Conservation (phyloP, 1,284 basidiomycete genomes). For the Stereum hirsutum region DNA sequence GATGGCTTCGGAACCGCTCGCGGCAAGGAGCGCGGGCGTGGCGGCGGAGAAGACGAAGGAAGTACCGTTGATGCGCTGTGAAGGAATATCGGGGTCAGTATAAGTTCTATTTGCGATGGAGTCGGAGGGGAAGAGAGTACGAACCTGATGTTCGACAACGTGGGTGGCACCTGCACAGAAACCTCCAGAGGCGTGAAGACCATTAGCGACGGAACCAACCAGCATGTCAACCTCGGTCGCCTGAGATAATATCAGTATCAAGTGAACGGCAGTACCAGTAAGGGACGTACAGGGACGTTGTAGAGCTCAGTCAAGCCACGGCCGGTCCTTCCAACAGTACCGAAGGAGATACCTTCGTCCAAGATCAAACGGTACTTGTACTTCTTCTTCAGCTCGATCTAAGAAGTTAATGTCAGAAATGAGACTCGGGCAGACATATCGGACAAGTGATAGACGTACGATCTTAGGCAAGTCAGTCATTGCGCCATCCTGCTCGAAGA, state of each 20-base stretch:
- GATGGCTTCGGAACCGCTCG: constrained; percentile 81
- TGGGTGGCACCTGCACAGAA: constrained; percentile 89
- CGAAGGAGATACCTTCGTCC: constrained; percentile 93
- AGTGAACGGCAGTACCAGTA: background rate
- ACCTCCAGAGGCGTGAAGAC: constrained; percentile 81
- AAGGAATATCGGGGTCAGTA: too few relatives aligned
- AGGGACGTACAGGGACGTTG: constrained; percentile 69
- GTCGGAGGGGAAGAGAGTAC: constrained; percentile 3
- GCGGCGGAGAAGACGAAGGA: constrained; percentile 96
- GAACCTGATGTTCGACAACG: constrained; percentile 84
- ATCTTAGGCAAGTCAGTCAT: constrained; percentile 89
- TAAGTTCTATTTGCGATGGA: background rate
- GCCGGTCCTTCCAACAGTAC: constrained; percentile 87
- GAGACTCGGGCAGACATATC: background rate
- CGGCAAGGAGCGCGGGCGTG: constrained; percentile 85
- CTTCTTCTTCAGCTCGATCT: constrained; percentile 92
- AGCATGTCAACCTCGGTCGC: constrained; percentile 75
- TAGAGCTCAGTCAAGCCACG: constrained; percentile 92
- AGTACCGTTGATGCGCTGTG: constrained; percentile 91
- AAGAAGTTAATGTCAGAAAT: constrained; percentile 1
- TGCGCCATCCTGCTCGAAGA: constrained; percentile 92
- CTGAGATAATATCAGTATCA: constrained; percentile 19
- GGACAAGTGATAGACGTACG: constrained; percentile 38
- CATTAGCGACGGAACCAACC: constrained; percentile 81
- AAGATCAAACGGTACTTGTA: constrained; percentile 95